These are phyloP conservation scores for Oenanthe javanica DNA, from an alignment of 140 eudicot genomes.

Conservation along the genomic window DNA sequence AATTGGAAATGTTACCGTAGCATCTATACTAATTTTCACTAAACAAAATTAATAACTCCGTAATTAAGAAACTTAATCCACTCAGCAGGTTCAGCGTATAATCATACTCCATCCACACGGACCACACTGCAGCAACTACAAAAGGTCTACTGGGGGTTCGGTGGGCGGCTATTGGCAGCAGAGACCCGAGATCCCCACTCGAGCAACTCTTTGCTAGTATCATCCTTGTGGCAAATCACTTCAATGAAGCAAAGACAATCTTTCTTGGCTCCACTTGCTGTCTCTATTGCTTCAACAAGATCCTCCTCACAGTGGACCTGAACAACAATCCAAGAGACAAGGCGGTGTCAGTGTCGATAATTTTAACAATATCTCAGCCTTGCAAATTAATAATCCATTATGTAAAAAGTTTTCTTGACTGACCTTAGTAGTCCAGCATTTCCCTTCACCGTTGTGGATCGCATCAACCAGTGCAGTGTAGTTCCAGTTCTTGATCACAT, in stretches of 20 bases:
- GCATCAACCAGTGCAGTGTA: constrained; percentile 62
- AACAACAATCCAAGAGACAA: background rate
- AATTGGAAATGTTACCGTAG: background rate
- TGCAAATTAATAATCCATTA: background rate
- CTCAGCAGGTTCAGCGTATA: background rate
- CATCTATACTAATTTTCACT: background rate
- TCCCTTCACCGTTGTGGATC: constrained; percentile 54
- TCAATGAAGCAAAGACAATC: constrained; percentile 60
- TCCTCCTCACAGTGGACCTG: constrained; percentile 45
- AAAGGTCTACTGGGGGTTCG: constrained; percentile 45
- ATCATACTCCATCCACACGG: background rate
- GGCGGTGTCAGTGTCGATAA: background rate
- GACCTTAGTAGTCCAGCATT: constrained; percentile 46
- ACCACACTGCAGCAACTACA: background rate
- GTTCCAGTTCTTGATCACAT: constrained; percentile 73
- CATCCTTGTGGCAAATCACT: constrained; percentile 57
- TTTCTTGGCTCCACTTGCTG: constrained; percentile 43
- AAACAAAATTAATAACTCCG: background rate
- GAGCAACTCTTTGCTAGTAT: constrained; percentile 60
- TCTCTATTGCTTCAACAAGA: constrained; percentile 48
- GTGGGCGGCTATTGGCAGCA: constrained; percentile 69
- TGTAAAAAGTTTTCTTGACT: background rate
- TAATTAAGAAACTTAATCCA: background rate
- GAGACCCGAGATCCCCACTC: constrained; percentile 67
- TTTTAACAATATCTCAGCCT: background rate